phyloP scores from a whole-genome alignment of 2,329 filamentous ascomycete species.

The Herpotrichia juniperi region DNA sequence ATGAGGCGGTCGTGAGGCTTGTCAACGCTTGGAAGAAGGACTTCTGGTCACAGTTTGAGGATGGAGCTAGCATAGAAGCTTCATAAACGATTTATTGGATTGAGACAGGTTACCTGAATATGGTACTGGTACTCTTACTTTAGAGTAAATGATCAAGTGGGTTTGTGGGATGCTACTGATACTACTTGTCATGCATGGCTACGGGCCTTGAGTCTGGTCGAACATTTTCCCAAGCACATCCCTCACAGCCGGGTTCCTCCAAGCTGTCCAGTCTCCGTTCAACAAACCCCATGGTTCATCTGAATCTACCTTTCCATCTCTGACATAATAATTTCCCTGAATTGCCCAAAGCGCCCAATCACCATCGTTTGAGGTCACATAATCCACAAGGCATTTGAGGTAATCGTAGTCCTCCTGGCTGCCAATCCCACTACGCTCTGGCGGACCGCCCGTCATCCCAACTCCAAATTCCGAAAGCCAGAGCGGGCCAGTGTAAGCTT shows the following conservation, averaged over 20 bases:
- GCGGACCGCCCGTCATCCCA: conserved; percentile 35
- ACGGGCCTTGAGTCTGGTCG: conserved; percentile 51
- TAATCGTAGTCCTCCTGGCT: conserved; percentile 24
- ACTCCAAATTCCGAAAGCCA: conserved; percentile 64
- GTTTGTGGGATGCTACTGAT: neutral
- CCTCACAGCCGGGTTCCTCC: conserved; percentile 46
- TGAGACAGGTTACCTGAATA: too few relatives aligned
- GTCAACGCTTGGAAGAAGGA: neutral
- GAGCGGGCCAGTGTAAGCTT: conserved; percentile 58
- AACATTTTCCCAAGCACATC: conserved; percentile 48
- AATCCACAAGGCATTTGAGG: conserved; percentile 55
- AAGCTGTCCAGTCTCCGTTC: conserved; percentile 47
- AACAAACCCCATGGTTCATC: conserved; percentile 60
- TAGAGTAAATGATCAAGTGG: neutral
- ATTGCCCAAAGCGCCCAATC: conserved; percentile 65
- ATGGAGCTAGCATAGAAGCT: too few relatives aligned
- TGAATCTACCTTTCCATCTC: conserved; percentile 54
- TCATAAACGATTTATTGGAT: too few relatives aligned
- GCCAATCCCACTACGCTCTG: conserved; percentile 16
- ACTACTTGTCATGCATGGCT: conserved; percentile 7
- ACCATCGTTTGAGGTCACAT: conserved; percentile 60
- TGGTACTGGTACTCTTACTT: too few relatives aligned
- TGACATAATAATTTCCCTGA: conserved; percentile 64
- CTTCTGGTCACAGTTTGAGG: neutral
- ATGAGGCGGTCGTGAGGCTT: neutral